A percentile compares a stretch with the other conserved stretches of the same genome.
phyloP scores from a whole-genome alignment of 2,329 filamentous ascomycete genomes.

The Penicillium sp. region DNA sequence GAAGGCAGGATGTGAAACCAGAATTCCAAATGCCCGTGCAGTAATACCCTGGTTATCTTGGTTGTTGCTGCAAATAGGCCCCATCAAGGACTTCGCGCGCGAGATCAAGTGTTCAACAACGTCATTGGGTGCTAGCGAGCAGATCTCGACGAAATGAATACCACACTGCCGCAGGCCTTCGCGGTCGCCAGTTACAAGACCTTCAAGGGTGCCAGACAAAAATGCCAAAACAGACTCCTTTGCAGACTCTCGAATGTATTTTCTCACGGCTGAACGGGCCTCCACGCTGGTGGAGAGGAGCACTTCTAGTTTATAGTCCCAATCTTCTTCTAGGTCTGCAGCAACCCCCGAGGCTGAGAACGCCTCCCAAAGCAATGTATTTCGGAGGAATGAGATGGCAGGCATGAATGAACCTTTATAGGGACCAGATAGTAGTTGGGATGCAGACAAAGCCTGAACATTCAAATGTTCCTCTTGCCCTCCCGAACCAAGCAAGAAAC shows the following conservation, averaged over 20 bases:
- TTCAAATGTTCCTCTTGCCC: slow-evolving; percentile 24
- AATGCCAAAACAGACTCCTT: slow-evolving; percentile 43
- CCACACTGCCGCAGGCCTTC: slow-evolving; percentile 46
- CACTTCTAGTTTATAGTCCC: slow-evolving; percentile 76
- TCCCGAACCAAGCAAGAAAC: slow-evolving; percentile 31
- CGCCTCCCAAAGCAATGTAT: slow-evolving; percentile 59
- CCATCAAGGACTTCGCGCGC: slow-evolving; percentile 54
- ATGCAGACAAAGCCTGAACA: slow-evolving; percentile 37
- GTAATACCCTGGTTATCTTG: slow-evolving; percentile 64
- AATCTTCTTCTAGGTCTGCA: slow-evolving; percentile 69
- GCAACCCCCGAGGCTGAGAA: slow-evolving; percentile 45
- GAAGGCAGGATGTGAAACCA: slow-evolving; percentile 62
- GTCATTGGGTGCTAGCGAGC: slow-evolving; percentile 54
- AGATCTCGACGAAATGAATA: slow-evolving; percentile 53
- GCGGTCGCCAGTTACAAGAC: slow-evolving; percentile 41
- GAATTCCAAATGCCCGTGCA: slow-evolving; percentile 70
- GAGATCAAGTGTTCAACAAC: slow-evolving; percentile 51
- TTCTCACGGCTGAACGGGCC: slow-evolving; percentile 56
- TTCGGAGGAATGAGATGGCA: slow-evolving; percentile 67
- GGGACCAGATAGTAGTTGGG: slow-evolving; percentile 27
- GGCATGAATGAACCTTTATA: slow-evolving; percentile 59
- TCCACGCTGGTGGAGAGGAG: slow-evolving; percentile 67
- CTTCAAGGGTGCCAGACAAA: slow-evolving; percentile 47
- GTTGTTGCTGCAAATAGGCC: slow-evolving; percentile 68
- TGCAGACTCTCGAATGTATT: slow-evolving; percentile 32